Evolutionary conservation across 31 red algal genomes (phyloP).

Genomic region (Endocladia muricata): DNA sequence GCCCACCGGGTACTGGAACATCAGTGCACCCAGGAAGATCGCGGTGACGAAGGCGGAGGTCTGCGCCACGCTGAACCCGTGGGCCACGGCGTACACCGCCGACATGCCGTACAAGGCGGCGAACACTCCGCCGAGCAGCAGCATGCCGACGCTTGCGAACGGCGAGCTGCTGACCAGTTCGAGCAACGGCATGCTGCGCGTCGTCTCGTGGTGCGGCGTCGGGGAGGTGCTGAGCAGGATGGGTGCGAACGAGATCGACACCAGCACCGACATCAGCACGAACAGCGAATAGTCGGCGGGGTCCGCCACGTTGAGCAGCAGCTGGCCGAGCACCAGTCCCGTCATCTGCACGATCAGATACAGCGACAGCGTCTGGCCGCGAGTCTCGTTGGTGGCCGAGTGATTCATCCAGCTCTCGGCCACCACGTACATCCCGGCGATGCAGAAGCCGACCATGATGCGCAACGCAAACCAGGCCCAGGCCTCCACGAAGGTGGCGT

Average conservation of each 20-base stretch:
- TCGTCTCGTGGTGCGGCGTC: background rate
- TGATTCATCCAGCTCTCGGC: slow-evolving; percentile 7
- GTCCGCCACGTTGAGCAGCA: background rate
- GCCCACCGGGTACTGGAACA: slow-evolving; percentile 14
- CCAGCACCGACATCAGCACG: background rate
- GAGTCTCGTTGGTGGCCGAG: background rate
- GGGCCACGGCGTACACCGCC: background rate
- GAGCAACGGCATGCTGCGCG: background rate
- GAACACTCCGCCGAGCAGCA: background rate
- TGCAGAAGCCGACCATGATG: slow-evolving; percentile 5
- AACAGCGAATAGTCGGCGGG: background rate
- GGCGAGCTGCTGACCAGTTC: background rate
- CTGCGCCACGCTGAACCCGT: background rate
- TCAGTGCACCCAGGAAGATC: background rate
- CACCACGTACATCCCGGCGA: slow-evolving; percentile 9
- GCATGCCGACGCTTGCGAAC: background rate
- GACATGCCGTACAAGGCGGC: background rate
- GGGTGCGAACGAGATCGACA: background rate
- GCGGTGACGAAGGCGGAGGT: background rate
- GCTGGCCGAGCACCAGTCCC: background rate
- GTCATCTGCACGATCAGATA: slow-evolving; percentile 1
- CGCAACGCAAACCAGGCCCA: slow-evolving; percentile 3
- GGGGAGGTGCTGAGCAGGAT: background rate
- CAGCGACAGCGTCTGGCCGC: background rate
- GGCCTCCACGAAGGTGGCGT: background rate